Percentiles rank a stretch among this genome's conserved stretches.
Evolutionary conservation across 2,329 filamentous ascomycete genomes (phyloP).

Genomic region (Talaromyces sp.): DNA sequence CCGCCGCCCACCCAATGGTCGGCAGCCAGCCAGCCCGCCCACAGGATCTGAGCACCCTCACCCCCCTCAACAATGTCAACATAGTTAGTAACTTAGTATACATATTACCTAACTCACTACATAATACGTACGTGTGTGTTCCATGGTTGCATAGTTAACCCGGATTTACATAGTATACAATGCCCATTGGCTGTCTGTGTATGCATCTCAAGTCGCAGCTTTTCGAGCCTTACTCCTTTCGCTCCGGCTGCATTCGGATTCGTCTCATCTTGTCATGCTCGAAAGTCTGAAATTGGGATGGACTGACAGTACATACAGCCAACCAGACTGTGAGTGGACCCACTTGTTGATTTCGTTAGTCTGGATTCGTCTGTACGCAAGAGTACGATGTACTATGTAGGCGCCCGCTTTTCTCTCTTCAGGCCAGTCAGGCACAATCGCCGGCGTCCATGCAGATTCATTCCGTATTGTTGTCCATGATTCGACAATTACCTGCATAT

Average conservation of each 20-base stretch:
- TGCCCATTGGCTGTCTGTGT: background rate
- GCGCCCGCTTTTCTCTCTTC: slow-evolving; percentile 1
- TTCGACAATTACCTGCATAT: slow-evolving; percentile 6
- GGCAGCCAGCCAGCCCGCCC: background rate
- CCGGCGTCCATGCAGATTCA: background rate
- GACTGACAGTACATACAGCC: background rate
- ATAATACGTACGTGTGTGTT: no score
- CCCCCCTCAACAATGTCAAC: background rate
- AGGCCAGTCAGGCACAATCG: slow-evolving; percentile 8
- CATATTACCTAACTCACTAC: no score
- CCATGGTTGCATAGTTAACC: background rate
- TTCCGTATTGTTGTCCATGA: background rate
- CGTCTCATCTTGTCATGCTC: background rate
- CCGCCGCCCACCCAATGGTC: background rate
- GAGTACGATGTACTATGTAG: background rate
- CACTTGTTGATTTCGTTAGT: background rate
- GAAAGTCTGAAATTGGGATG: background rate
- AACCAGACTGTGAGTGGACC: background rate
- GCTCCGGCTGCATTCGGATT: background rate
- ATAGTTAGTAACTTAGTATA: no score
- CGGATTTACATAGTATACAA: background rate
- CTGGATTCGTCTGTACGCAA: background rate
- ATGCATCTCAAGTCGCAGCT: background rate
- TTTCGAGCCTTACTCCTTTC: slow-evolving; percentile 4
- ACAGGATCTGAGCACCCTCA: background rate